Evolutionary conservation across 768 basidiomycete genomes (phyloP).

Genomic region (Tylopilus subfusipes): DNA sequence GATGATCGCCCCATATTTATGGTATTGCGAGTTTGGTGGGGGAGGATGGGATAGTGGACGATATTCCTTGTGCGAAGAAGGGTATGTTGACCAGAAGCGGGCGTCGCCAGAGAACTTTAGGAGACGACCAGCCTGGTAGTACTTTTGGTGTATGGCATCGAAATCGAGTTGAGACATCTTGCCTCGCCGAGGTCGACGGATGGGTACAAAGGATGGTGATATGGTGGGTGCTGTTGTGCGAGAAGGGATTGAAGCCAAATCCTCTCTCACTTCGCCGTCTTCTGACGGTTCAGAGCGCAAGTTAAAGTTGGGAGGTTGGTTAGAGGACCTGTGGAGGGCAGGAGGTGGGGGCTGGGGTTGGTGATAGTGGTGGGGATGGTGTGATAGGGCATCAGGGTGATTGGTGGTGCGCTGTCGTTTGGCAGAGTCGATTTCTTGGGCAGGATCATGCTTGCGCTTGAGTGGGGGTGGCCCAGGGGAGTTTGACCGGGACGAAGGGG

Average conservation of each 20-base stretch:
- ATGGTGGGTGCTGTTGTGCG: conserved; percentile 29
- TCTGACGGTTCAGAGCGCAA: conserved; percentile 42
- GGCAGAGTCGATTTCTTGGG: conserved; percentile 24
- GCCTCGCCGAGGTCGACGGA: conserved; percentile 66
- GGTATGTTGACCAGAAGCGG: conserved; percentile 72
- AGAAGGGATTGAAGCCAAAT: conserved; percentile 22
- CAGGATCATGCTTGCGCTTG: conserved; percentile 39
- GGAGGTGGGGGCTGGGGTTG: conserved; percentile 23
- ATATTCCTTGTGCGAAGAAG: conserved; percentile 60
- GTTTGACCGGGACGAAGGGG: conserved; percentile 41
- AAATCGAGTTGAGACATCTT: conserved; percentile 45
- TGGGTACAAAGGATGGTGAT: conserved; percentile 45
- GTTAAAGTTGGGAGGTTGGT: conserved; percentile 20
- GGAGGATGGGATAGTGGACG: conserved; percentile 62
- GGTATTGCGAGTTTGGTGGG: conserved; percentile 62
- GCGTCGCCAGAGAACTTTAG: conserved; percentile 85
- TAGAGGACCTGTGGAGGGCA: conserved; percentile 20
- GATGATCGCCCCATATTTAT: conserved; percentile 71
- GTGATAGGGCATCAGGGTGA: conserved; percentile 25
- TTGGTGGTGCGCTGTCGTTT: conserved; percentile 33
- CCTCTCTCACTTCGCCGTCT: conserved; percentile 47
- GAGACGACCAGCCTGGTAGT: conserved; percentile 62
- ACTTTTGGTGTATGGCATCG: conserved; percentile 64
- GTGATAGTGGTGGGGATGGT: conserved; percentile 30
- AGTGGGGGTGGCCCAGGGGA: conserved; percentile 35